Base-by-base conservation (phyloP, 768 basidiomycete species). In the Epithele typhae region DNA sequence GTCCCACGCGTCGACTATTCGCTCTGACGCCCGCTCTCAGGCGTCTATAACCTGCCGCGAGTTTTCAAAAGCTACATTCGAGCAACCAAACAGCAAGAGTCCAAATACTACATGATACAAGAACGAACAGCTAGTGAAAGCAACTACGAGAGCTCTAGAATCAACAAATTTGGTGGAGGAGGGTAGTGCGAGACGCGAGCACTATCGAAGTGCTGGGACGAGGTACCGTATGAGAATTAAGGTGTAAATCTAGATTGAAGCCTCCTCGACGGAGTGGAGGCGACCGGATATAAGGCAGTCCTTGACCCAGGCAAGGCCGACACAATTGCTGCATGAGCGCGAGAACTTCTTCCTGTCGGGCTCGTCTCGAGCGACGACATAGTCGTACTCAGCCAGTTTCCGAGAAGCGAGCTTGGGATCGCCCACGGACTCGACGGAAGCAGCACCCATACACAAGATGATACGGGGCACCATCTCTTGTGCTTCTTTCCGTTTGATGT, bases 361-460 rank as follows among this genome's bases (percentile, higher is more conserved):
- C 40, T 51, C 59, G 25, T 84, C 79, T 52, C 78, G 77, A 49
- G 82, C 72, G 43, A 92, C 70, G 33, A 89, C 64, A 49, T 81
- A 82, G 58, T 85, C 75, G 61, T 79, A 89, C 6, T 52, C 61
- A 23, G 18, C 48, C 12, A 55, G 69, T 19, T 36, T 65, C 24
- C 51, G 50, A 1, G 68, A 68, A 3, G 78, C 75, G 50, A 67
- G 62, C 46, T 65, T 70, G 8, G 65, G 24, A n/a, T 79, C 75
- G 7, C 68, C 63, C 23, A 82, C 76, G 2, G 81, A 80, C 62
- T 90, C 85, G 37, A 94, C 83, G 11, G 66, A 69, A 6, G 67
- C 64, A 0, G 92, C 88, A 1, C 91, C 90, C 81, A 93, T 88
- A 24, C 79, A 77, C 35, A 89, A 63, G 27, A 91, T 75, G 50